Evolutionary conservation across 1,284 basidiomycete species (phyloP).

Genomic region (Irpex sp.): DNA sequence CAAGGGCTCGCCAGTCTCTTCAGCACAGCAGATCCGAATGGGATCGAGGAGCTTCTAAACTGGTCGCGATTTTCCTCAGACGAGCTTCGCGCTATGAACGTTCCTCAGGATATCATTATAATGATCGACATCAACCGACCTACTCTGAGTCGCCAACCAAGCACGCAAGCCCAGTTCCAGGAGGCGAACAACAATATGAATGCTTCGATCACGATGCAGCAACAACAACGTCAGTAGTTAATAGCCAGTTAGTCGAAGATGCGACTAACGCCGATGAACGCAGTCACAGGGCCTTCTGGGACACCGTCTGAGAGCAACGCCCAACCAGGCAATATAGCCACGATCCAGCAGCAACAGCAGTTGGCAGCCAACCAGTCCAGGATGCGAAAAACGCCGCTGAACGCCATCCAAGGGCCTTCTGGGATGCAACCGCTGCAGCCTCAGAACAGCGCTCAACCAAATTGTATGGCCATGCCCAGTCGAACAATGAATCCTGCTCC

Average conservation of each 20-base stretch:
- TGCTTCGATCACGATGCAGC: background rate
- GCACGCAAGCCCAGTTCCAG: constrained; percentile 39
- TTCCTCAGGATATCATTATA: constrained; percentile 46
- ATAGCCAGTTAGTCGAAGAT: no score
- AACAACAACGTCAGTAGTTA: no score
- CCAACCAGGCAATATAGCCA: background rate
- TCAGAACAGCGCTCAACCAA: background rate
- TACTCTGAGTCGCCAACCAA: constrained; percentile 33
- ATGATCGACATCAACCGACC: constrained; percentile 54
- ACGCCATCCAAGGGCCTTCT: background rate
- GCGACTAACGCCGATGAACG: no score
- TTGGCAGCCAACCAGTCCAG: background rate
- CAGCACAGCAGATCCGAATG: constrained; percentile 18
- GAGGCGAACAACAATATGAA: constrained; percentile 9
- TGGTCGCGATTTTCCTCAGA: constrained; percentile 36
- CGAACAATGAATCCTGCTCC: background rate
- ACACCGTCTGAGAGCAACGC: no score
- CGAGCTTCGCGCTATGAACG: constrained; percentile 46
- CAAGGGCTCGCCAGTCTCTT: constrained; percentile 1
- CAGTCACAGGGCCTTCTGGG: no score
- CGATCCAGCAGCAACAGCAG: constrained; percentile 6
- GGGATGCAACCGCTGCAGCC: background rate
- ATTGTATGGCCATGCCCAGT: background rate
- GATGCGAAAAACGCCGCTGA: background rate
- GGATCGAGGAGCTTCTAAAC: constrained; percentile 36